Evolutionary conservation across 2,329 filamentous ascomycete species (phyloP).

Genomic region (Periconia sp.): DNA sequence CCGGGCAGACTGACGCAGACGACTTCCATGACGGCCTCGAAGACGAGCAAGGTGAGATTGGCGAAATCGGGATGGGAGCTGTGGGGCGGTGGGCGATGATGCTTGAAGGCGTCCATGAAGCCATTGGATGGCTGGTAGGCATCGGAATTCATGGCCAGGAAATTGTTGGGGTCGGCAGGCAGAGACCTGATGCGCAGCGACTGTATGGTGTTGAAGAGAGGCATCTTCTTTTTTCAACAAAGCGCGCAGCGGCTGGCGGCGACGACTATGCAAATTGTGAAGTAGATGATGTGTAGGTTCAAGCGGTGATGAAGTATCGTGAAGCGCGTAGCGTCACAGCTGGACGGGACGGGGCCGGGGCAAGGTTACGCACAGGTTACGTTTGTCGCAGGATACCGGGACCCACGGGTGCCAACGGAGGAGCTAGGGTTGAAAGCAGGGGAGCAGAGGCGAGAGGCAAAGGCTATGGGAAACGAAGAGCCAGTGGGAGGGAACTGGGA

Average conservation of each 20-base stretch:
- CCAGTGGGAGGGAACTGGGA: neutral
- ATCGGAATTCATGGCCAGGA: conserved; percentile 38
- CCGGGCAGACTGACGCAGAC: conserved; percentile 93
- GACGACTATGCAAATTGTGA: conserved; percentile 10
- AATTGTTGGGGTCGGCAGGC: conserved; percentile 19
- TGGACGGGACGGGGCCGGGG: too few species aligned
- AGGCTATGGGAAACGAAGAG: neutral
- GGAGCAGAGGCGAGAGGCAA: neutral
- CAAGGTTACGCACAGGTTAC: neutral
- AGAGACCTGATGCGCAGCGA: conserved; percentile 41
- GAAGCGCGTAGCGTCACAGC: conserved; percentile 21
- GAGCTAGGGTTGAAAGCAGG: neutral
- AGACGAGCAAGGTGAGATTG: conserved; percentile 79
- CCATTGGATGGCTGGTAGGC: conserved; percentile 33
- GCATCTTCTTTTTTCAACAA: conserved; percentile 25
- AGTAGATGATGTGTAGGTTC: neutral
- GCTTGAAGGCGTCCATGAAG: conserved; percentile 35
- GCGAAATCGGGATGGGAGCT: conserved; percentile 63
- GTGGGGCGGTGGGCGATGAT: conserved; percentile 31
- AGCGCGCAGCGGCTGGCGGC: conserved; percentile 8
- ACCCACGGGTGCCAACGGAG: neutral
- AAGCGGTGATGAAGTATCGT: conserved; percentile 10
- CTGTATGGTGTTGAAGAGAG: conserved; percentile 34
- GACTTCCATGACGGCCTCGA: conserved; percentile 92
- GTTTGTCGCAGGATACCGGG: neutral